phyloP scores from a whole-genome alignment of 2,329 filamentous ascomycete species.

The Trichophyton simii region DNA sequence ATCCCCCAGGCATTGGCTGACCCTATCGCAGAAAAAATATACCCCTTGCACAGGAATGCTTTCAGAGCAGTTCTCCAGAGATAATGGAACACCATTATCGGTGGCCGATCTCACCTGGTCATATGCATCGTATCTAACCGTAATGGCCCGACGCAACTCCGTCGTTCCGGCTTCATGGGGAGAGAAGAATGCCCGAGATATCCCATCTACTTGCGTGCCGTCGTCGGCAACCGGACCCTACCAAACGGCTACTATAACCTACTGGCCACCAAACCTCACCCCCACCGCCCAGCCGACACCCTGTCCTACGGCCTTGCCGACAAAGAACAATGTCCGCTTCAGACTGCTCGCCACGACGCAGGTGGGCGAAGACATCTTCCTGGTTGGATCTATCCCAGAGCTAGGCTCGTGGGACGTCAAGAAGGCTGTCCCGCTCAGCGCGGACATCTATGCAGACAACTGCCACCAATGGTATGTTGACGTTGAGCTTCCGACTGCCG shows the following conservation, averaged over 20 bases:
- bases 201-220: conserved; percentile 21
- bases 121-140: conserved; percentile 32
- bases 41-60: conserved; percentile 46
- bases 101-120: conserved; percentile 36
- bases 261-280: conserved; percentile 22
- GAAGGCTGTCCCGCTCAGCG: conserved; percentile 45
- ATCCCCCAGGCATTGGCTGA: background rate
- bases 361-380: conserved; percentile 52
- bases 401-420: conserved; percentile 52
- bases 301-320: conserved; percentile 14
- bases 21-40: conserved; percentile 24
- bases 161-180: conserved; percentile 26
- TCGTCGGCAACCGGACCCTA: conserved; percentile 26
- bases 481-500: conserved; percentile 44
- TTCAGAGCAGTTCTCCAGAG: conserved; percentile 30
- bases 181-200: conserved; percentile 20
- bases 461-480: conserved; percentile 52
- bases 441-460: conserved; percentile 44
- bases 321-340: conserved; percentile 50
- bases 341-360: conserved; percentile 44
- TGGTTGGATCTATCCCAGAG: conserved; percentile 46
- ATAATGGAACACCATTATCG: conserved; percentile 25
- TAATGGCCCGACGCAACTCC: conserved; percentile 22
- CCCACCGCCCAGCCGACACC: conserved; percentile 16
- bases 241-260: conserved; percentile 21